Evolutionary conservation across 140 eudicot species (phyloP).

Genomic region (Cichorium intybus): DNA sequence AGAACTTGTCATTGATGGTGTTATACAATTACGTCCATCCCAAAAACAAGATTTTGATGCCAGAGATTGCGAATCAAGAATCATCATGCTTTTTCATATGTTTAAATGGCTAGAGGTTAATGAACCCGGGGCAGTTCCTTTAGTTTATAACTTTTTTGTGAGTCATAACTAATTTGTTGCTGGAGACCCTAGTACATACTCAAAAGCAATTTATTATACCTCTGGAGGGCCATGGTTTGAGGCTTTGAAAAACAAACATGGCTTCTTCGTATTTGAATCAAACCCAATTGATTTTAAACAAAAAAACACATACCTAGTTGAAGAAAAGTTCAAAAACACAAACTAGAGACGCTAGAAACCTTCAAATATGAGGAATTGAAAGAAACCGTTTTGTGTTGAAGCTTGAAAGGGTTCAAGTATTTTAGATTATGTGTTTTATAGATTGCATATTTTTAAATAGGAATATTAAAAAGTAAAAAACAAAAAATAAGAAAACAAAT

Average conservation of each 20-base stretch:
- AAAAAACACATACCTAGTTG: too few relatives aligned
- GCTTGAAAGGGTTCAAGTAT: too few relatives aligned
- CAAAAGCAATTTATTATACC: slow-evolving; percentile 84
- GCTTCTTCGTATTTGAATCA: too few relatives aligned
- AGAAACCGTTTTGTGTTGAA: too few relatives aligned
- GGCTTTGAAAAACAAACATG: slow-evolving; percentile 64
- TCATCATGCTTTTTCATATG: slow-evolving; percentile 77
- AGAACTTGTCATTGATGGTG: slow-evolving; percentile 95
- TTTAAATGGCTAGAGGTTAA: slow-evolving; percentile 83
- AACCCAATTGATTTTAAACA: too few relatives aligned
- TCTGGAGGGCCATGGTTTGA: slow-evolving; percentile 99
- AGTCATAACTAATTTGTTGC: slow-evolving; percentile 77
- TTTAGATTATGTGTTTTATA: too few relatives aligned
- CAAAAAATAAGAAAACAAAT: too few relatives aligned
- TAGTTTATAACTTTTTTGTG: slow-evolving; percentile 88
- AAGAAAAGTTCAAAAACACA: too few relatives aligned
- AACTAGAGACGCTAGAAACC: too few relatives aligned
- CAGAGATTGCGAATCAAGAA: slow-evolving; percentile 65
- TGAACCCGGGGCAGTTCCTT: slow-evolving; percentile 75
- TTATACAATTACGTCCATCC: slow-evolving; percentile 82
- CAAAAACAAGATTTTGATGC: slow-evolving; percentile 61
- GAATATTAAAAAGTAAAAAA: too few relatives aligned
- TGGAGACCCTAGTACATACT: slow-evolving; percentile 46
- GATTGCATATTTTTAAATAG: too few relatives aligned
- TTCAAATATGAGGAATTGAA: too few relatives aligned